These are phyloP conservation scores for Brachypodium distachyon DNA, from an alignment of 202 grass and related monocot genomes.

Conservation along the genomic window DNA sequence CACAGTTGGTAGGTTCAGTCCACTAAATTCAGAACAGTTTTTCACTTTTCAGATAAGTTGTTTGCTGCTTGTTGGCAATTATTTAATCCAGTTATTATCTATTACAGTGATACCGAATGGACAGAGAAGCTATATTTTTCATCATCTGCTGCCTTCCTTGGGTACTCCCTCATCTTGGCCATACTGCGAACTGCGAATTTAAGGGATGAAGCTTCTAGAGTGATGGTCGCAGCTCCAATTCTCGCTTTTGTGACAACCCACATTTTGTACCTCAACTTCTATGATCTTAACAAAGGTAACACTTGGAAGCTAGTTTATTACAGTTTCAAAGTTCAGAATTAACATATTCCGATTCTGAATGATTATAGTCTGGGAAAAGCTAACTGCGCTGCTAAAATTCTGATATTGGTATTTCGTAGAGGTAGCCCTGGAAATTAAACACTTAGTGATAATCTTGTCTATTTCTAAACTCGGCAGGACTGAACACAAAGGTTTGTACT, in stretches of 20 bases:
- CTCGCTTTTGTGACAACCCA: constrained; percentile 88
- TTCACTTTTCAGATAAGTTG: not conserved
- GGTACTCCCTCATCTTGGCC: constrained; percentile 66
- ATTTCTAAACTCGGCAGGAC: constrained; percentile 34
- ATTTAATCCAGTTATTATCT: not conserved
- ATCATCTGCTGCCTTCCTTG: constrained; percentile 64
- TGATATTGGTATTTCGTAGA: not conserved
- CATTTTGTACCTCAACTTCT: constrained; percentile 95
- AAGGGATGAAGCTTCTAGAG: constrained; percentile 71
- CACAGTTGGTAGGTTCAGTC: constrained; percentile 58
- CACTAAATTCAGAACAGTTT: not conserved
- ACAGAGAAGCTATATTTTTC: constrained; percentile 72
- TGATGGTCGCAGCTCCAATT: constrained; percentile 84
- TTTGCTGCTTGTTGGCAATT: not conserved
- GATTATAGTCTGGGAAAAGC: not conserved
- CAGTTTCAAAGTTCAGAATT: not conserved
- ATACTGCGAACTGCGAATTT: constrained; percentile 67
- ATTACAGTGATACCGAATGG: constrained; percentile 66
- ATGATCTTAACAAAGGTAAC: constrained; percentile 75
- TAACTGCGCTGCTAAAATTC: not conserved
- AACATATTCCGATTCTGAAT: not conserved
- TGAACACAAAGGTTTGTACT: constrained; percentile 74
- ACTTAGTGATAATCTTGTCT: not conserved
- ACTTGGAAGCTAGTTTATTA: not conserved
- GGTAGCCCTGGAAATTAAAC: not conserved